Evolutionary conservation across 2,329 filamentous ascomycete genomes (phyloP).

Genomic region (Pleurostoma richardsiae): DNA sequence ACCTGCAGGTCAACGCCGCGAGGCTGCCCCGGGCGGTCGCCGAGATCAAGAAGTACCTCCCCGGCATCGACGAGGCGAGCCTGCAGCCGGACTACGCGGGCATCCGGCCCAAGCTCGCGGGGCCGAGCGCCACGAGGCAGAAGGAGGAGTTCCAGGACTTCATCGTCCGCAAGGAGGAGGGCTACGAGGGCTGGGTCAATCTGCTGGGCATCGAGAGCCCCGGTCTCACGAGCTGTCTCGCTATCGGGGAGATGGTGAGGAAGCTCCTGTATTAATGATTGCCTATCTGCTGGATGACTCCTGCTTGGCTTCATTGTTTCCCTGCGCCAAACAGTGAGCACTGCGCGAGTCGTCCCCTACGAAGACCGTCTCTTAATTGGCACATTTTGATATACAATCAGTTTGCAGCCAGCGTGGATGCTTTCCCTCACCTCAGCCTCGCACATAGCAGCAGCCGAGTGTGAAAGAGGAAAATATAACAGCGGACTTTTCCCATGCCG

Average conservation of each 20-base stretch:
- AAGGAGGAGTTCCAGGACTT: constrained; percentile 75
- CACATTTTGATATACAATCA: too few species aligned
- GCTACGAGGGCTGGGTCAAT: constrained; percentile 80
- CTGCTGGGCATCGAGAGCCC: constrained; percentile 91
- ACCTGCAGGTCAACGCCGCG: constrained; percentile 63
- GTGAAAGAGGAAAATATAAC: too few species aligned
- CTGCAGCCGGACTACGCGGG: constrained; percentile 84
- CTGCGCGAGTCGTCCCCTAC: too few species aligned
- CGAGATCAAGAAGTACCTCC: constrained; percentile 77
- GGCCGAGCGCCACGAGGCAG: constrained; percentile 54
- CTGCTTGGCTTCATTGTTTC: too few species aligned
- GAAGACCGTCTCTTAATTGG: too few species aligned
- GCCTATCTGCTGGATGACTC: too few species aligned
- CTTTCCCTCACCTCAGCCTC: too few species aligned
- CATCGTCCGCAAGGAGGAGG: constrained; percentile 70
- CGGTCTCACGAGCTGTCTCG: constrained; percentile 79
- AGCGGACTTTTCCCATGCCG: too few species aligned
- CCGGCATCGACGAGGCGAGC: constrained; percentile 59
- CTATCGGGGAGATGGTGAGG: constrained; percentile 74
- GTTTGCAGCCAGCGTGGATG: too few species aligned
- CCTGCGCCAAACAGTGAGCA: too few species aligned
- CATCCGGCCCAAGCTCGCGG: constrained; percentile 77
- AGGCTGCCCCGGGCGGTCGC: constrained; percentile 62
- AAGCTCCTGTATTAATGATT: constrained; percentile 34
- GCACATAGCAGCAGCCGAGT: too few species aligned